Conservation (phyloP, 331 rosid species). For the Cydonia oblonga region DNA sequence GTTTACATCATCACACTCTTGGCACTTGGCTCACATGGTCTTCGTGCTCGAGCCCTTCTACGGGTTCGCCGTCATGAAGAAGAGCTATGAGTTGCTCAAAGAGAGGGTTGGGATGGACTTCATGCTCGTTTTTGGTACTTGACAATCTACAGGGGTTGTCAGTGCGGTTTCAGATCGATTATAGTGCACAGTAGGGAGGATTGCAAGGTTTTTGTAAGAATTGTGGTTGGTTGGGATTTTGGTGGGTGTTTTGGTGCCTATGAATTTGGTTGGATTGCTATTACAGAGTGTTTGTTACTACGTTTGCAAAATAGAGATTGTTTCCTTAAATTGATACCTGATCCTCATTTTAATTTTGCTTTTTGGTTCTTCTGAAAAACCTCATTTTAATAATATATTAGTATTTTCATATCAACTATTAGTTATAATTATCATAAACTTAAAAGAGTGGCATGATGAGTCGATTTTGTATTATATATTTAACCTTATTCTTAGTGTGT, state of each 20-base stretch:
- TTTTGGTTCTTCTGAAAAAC: too few species aligned
- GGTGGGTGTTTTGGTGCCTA: conserved; percentile 74
- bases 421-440: too few species aligned
- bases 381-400: too few species aligned
- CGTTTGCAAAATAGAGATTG: conserved; percentile 48
- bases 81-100: conserved; percentile 66
- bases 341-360: too few species aligned
- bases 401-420: too few species aligned
- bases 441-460: too few species aligned
- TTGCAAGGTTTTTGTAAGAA: conserved; percentile 44
- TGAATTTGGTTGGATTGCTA: conserved; percentile 70
- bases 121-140: conserved; percentile 40
- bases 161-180: conserved; percentile 35
- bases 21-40: conserved; percentile 89
- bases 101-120: conserved; percentile 47
- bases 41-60: conserved; percentile 74
- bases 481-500: too few species aligned
- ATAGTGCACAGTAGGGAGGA: conserved; percentile 63
- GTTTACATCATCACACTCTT: conserved; percentile 62
- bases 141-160: conserved; percentile 34
- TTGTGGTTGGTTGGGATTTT: conserved; percentile 67
- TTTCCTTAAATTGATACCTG: too few species aligned
- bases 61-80: conserved; percentile 70
- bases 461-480: too few species aligned
- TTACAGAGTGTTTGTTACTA: conserved; percentile 87